Evolutionary conservation across 2,329 filamentous ascomycete genomes (phyloP).

Genomic region (Arthrobotrys sphaeroides): DNA sequence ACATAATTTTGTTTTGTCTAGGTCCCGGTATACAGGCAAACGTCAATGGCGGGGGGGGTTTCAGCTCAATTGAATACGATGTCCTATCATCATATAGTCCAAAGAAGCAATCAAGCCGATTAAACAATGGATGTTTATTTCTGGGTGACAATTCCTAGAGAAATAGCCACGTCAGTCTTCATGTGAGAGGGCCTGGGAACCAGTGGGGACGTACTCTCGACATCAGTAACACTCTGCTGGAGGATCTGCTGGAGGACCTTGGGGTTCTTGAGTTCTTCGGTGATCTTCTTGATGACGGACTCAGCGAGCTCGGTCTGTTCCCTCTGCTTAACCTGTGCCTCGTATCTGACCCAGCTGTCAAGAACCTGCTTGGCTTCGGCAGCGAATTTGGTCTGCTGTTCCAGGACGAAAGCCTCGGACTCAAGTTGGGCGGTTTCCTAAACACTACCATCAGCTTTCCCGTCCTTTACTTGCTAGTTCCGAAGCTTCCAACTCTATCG

Average conservation of each 20-base stretch:
- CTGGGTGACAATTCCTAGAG: conserved; percentile 49
- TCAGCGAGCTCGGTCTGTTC: conserved; percentile 97
- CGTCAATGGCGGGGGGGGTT: not conserved
- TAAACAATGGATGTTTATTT: conserved; percentile 27
- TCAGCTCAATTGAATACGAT: conserved; percentile 1
- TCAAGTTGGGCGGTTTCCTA: conserved; percentile 97
- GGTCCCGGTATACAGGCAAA: conserved; percentile 24
- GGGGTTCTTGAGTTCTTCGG: conserved; percentile 98
- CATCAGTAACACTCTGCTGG: conserved; percentile 92
- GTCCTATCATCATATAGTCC: conserved; percentile 1
- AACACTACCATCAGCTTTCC: conserved; percentile 11
- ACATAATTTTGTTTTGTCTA: conserved; percentile 23
- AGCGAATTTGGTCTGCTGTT: conserved; percentile 93
- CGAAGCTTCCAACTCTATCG: conserved; percentile 54
- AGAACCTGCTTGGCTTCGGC: conserved; percentile 93
- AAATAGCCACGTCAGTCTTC: not conserved
- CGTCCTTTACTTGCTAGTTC: not conserved
- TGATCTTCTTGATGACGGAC: conserved; percentile 93
- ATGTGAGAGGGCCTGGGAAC: not conserved
- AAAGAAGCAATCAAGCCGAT: not conserved
- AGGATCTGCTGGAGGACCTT: conserved; percentile 97
- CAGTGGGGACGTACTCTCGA: conserved; percentile 69
- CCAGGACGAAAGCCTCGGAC: conserved; percentile 93
- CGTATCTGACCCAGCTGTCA: conserved; percentile 98
- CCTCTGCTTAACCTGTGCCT: conserved; percentile 97